Base-by-base conservation (phyloP, 768 basidiomycete genomes). In the Roridomyces roridus region DNA sequence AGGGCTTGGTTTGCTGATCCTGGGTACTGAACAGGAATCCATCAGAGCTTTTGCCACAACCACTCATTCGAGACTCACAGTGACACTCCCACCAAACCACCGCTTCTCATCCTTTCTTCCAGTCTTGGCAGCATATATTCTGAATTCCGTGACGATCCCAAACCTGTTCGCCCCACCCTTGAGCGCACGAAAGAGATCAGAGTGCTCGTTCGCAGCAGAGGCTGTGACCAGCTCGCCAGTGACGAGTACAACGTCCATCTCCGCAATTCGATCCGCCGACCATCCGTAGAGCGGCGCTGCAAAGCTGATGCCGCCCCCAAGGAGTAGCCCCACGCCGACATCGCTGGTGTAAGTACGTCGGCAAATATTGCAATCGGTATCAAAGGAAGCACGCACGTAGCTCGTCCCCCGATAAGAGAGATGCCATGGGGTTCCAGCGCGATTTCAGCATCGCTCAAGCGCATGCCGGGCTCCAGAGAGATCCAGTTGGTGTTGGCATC, bases 141-240 rank as follows among this genome's bases (percentile, higher is more conserved):
- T 74, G 47, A 76, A 78, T 24, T 77, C 63, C 12, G 79, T 78
- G 18, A 78, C 77, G 44, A 80, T 79, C 3, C 77, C 78, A 58
- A 78, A 79, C 14, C 77, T 67, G 65, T 75, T 79, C 5, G 70
- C 77, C 11, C 78, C 77, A 3, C 78, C 78, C 59, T 79, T 78
- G 45, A 80, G 62, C 12, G 77, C 77, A 39, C 69, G 68, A 65
- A 80, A 78, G 15, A 80, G 70, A 54, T 79, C 78, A 2, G 72
- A 62, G 46, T 76, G 74, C 57, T 71, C 29, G 51, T 80, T 79
- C 6, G 65, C 70, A 6, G 67, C 70, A 2, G 70, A 78, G 3
- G 75, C 77, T 6, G 77, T 79, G 7, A 80, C 74, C 5, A 77
- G 55, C 18, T 69, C 41, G 3, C 79, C 79, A 29, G 67, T 69